Evolutionary conservation across 23 red algal genomes (phyloP).

Genomic region (Gracilaria vermiculophylla): DNA sequence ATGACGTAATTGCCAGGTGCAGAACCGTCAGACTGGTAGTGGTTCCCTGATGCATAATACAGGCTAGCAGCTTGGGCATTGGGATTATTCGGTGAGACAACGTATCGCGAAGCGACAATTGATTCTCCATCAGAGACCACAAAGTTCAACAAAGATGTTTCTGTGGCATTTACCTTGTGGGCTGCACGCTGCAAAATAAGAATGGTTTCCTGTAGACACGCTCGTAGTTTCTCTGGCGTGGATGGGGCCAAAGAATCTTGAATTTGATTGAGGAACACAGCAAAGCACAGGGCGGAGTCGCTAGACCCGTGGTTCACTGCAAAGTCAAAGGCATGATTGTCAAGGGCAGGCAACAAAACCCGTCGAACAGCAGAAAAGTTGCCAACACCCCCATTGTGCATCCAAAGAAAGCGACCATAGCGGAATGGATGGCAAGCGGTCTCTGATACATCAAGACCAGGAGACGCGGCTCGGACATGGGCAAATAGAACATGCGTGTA

Average conservation of each 20-base stretch:
- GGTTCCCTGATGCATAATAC: constrained; percentile 73
- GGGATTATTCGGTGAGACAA: constrained; percentile 39
- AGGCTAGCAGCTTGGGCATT: constrained; percentile 65
- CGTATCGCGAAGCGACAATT: constrained; percentile 70
- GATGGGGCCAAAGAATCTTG: constrained; percentile 31
- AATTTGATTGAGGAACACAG: constrained; percentile 83
- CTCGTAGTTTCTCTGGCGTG: constrained; percentile 51
- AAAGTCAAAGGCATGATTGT: constrained; percentile 71
- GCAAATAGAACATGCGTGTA: constrained; percentile 79
- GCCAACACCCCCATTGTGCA: constrained; percentile 84
- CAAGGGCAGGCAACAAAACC: constrained; percentile 39
- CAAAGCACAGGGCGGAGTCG: constrained; percentile 80
- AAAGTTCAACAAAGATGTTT: constrained; percentile 87
- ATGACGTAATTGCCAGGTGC: constrained; percentile 69
- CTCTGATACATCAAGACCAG: constrained; percentile 73
- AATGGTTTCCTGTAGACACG: constrained; percentile 64
- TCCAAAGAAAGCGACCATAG: constrained; percentile 68
- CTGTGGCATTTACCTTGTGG: constrained; percentile 18
- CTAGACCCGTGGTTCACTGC: constrained; percentile 77
- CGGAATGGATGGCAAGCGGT: constrained; percentile 86
- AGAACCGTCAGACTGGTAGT: constrained; percentile 51
- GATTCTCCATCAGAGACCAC: constrained; percentile 81
- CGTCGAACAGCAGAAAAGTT: constrained; percentile 62
- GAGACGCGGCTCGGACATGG: constrained; percentile 85
- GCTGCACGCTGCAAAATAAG: constrained; percentile 28